Evolutionary conservation across 495 filamentous ascomycete genomes (phyloP), one percentile per base, ranked within the genome.

Genomic region (Trichocladium antarcticum): DNA sequence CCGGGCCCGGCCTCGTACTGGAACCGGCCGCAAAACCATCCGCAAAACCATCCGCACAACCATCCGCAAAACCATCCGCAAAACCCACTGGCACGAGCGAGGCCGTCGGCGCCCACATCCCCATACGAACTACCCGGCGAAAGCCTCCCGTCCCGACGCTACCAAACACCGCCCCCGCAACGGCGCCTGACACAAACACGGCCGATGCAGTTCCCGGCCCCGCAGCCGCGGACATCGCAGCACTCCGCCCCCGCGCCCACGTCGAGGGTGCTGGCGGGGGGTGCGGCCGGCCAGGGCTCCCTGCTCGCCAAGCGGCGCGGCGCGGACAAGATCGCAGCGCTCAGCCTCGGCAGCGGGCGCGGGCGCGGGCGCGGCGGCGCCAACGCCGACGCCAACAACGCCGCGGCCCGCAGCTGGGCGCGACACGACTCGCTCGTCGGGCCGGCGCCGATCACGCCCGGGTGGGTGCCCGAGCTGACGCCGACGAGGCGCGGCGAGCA

Each of bases 271-370:
- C n/a, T n/a, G n/a, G n/a, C 50, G 5, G 6, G 19, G 14, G 38
- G 10, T 21, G 37, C 34, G 20, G 16, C 42, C 5, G 35, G 24
- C 16, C 39, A 62, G 11, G 60, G 60, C 22, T 66, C 68, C 5
- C 61, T 74, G 8, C 62, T 78, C 2, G 66, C 73, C 1, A 76
- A 78, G 56, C 62, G 74, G 5, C 54, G 72, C 12, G 75, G 75
- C 5, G 63, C 66, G 12, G 67, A 73, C 21, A 69, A 65, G 45
- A 73, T 68, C 2, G 63, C 64, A 0, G 59, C 68, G 14, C 58
- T 77, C 14, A 44, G 55, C 16, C 58, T 75, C 5, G 24, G 24
- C 29, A 45, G 29, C 21, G 54, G 51, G 1, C 49, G 54, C 15
- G 48, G 58, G 32, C n/a, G 62, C 58, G 38, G 39, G 47, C 31